Conservation (phyloP, 495 filamentous ascomycete genomes). For the Opeltia flavorubescens region DNA sequence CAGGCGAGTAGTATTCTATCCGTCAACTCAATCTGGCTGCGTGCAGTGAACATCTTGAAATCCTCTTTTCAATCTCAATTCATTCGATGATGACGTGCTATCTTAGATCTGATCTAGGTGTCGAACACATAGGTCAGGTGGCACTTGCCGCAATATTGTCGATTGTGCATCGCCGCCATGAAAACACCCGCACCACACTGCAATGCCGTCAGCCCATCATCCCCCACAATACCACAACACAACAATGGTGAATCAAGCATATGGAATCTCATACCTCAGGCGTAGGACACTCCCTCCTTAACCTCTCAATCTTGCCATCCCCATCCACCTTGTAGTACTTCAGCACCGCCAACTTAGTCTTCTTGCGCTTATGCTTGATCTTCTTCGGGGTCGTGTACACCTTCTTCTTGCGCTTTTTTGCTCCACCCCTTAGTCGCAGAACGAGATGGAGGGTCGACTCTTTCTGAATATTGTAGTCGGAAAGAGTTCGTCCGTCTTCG, state of each 20-base stretch:
- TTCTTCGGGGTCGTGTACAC: conserved; percentile 99
- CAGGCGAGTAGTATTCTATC: conserved; percentile 9
- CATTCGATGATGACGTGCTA: neutral
- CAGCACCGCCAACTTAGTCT: conserved; percentile 98
- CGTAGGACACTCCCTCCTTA: conserved; percentile 89
- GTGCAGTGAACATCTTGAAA: neutral
- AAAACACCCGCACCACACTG: conserved; percentile 99
- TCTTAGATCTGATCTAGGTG: conserved; percentile 37
- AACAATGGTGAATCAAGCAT: conserved; percentile 2
- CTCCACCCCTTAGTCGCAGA: conserved; percentile 88
- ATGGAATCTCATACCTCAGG: conserved; percentile 80
- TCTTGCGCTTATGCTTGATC: conserved; percentile 99
- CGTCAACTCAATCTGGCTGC: no score
- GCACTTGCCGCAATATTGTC: conserved; percentile 98
- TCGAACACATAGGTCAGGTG: conserved; percentile 99
- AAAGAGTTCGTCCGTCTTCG: conserved; percentile 97
- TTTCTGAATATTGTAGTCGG: conserved; percentile 99
- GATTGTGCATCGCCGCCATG: conserved; percentile 99
- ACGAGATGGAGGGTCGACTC: conserved; percentile 98
- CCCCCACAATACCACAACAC: neutral
- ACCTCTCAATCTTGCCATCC: conserved; percentile 99
- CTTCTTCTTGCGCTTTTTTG: conserved; percentile 99
- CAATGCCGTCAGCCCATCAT: conserved; percentile 18
- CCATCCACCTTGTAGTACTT: conserved; percentile 99
- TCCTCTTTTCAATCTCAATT: neutral